Evolutionary conservation across 768 basidiomycete species (phyloP), one percentile per base, ranked within the genome.

Genomic region (Lactarius deliciosus): DNA sequence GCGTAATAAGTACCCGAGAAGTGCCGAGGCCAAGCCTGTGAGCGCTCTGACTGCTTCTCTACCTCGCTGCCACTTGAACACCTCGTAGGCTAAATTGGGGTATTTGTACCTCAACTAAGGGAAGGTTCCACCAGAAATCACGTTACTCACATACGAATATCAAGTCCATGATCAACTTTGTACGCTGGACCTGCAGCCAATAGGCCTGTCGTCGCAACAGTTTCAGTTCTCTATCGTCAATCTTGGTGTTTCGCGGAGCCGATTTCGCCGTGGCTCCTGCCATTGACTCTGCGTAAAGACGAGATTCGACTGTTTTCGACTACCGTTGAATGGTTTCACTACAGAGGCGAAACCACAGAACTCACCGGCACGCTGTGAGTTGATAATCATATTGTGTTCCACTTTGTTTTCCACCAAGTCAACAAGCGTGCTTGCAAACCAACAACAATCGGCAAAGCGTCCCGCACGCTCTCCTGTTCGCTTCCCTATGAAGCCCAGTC

Each of bases 341-440:
- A 38, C 45, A 34, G 61, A 57, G 56, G 30, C n/a, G 65, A 41
- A 60, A 7, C 25, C 0, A 15, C 43, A 16, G 18, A 11, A 66
- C 75, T 66, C 70, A 88, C 91, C 85, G 80, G 90, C 81, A 53
- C 84, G 81, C 74, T 86, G 85, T 47, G 86, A 79, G 61, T 82
- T 81, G 43, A 80, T 82, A 36, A 91, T 87, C 69, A 94, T 83
- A 69, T 85, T 82, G 71, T 88, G 81, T 74, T 94, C 91, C 3
- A 94, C 86, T 8, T 86, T 85, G 74, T 94, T 92, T 78, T 94
- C 91, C 8, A 94, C 91, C 6, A 94, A 79, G 57, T 87, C 87
- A 15, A 91, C 91, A 36, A 94, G 79, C 0, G 91, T 94, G 18
- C 88, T 81, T 34, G 90, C 77, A 69, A 94, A 82, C 92, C 92